Evolutionary conservation across 768 basidiomycete species (phyloP).

Genomic region (Calocybe cyanea): DNA sequence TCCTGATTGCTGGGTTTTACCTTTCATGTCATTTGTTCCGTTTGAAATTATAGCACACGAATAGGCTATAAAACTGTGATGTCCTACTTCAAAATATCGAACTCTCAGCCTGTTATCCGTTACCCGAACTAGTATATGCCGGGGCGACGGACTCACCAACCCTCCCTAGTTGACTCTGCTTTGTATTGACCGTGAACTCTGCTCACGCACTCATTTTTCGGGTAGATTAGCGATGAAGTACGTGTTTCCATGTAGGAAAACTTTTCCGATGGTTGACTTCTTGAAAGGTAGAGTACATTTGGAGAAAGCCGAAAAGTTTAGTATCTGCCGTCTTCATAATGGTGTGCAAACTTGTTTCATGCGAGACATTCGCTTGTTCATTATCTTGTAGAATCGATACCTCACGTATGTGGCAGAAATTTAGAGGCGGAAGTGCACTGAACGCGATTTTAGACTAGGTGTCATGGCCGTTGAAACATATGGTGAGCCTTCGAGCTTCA

Average conservation of each 20-base stretch:
- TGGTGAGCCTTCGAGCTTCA: conserved; percentile 1
- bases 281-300: conserved; percentile 11
- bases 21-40: neutral
- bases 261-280: neutral
- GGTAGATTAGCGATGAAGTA: conserved; percentile 13
- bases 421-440: neutral
- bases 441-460: neutral
- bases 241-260: neutral
- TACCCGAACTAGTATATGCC: too few species aligned
- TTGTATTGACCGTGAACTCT: neutral
- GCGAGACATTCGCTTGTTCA: neutral
- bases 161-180: neutral
- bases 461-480: conserved; percentile 7
- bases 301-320: conserved; percentile 10
- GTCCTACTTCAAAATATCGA: neutral
- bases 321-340: conserved; percentile 9
- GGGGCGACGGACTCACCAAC: too few species aligned
- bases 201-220: too few species aligned
- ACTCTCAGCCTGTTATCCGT: too few species aligned
- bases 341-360: neutral
- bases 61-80: neutral
- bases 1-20: neutral
- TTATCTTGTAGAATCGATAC: conserved; percentile 12
- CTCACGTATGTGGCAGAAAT: conserved; percentile 1
- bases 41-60: neutral